Evolutionary conservation across 306 rosid genomes (phyloP).

Genomic region (Benincasa hispida): DNA sequence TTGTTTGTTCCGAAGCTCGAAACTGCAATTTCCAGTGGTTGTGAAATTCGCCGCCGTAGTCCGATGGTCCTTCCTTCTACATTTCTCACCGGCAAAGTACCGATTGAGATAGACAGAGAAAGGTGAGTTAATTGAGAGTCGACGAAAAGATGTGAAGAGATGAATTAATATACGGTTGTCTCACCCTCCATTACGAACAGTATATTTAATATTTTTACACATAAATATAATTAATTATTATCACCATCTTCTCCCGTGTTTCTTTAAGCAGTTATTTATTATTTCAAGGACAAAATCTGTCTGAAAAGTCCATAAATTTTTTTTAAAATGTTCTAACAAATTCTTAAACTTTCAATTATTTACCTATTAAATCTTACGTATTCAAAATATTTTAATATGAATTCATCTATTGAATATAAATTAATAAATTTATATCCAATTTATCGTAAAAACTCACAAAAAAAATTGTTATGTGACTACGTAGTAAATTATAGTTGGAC

Average conservation of each 20-base stretch:
- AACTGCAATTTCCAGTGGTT: slow-evolving; percentile 19
- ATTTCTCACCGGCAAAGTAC: slow-evolving; percentile 20
- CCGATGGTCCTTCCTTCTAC: slow-evolving; percentile 14
- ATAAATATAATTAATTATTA: neutral
- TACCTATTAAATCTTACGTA: too few species aligned
- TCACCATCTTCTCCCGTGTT: neutral
- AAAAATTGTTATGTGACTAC: too few species aligned
- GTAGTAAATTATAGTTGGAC: too few species aligned
- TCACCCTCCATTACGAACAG: neutral
- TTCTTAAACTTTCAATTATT: too few species aligned
- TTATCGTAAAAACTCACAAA: too few species aligned
- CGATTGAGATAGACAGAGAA: neutral
- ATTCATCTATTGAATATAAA: too few species aligned
- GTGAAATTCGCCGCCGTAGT: neutral
- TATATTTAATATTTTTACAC: neutral
- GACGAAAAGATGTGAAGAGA: slow-evolving; percentile 8
- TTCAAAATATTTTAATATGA: too few species aligned
- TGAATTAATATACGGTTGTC: slow-evolving; percentile 26
- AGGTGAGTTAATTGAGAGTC: neutral
- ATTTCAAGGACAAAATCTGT: too few species aligned
- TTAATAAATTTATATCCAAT: too few species aligned
- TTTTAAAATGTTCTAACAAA: too few species aligned
- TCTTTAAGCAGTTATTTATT: too few species aligned
- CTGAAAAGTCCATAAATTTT: too few species aligned
- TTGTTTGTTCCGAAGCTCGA: neutral